Percentiles rank a stretch among this genome's conserved stretches.
Conservation (phyloP, 169 alveolate species). For the Cryptosporidium tyzzeri region DNA sequence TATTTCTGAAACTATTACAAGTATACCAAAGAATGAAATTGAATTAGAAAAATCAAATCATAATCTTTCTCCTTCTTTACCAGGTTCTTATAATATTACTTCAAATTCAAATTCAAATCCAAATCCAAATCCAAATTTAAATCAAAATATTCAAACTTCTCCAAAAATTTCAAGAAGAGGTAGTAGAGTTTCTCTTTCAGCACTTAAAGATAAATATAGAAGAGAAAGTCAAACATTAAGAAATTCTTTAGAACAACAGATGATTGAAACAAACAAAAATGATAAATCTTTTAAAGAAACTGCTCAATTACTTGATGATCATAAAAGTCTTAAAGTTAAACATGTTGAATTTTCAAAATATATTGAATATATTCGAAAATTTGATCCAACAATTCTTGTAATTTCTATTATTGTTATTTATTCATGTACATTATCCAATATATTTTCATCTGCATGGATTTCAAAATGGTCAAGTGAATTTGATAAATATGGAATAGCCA, state of each 20-base stretch:
- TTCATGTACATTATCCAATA: slow-evolving; percentile 21
- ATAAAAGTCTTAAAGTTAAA: neutral
- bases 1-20: slow-evolving; percentile 15
- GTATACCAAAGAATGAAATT: neutral
- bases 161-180: slow-evolving; percentile 29
- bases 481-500: neutral
- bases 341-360: slow-evolving; percentile 18
- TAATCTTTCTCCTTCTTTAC: neutral
- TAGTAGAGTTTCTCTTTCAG: slow-evolving; percentile 46
- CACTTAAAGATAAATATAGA: slow-evolving; percentile 30
- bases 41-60: neutral
- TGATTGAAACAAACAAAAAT: neutral
- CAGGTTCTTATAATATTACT: neutral
- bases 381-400: neutral
- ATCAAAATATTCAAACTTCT: slow-evolving; percentile 3
- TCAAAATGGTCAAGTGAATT: slow-evolving; percentile 47
- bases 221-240: slow-evolving; percentile 45
- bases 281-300: neutral
- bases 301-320: slow-evolving; percentile 9
- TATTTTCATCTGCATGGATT: slow-evolving; percentile 51
- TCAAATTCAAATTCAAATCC: neutral
- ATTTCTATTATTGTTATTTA: slow-evolving; percentile 15
- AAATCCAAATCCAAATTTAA: neutral
- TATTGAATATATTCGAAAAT: slow-evolving; percentile 27
- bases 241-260: neutral